Base-by-base conservation (phyloP, 1,284 basidiomycete genomes). In the Cerioporus squamosus region DNA sequence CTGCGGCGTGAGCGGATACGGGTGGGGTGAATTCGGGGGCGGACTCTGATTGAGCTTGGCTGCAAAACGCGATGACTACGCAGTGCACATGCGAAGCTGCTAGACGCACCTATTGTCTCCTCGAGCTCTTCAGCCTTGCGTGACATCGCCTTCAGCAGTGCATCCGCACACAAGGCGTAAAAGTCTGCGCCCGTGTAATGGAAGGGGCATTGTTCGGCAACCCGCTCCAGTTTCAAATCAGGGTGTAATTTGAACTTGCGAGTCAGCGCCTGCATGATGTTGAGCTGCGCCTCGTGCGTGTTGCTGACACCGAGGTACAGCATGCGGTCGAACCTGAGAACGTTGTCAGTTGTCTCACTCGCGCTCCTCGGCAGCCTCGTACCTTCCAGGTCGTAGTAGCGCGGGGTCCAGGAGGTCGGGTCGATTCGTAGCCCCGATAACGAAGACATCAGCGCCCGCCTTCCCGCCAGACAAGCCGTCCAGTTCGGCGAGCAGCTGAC, bases 151-250 rank as follows among this genome's bases (percentile, higher is more conserved):
- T 94, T 94, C 48, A 99, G 82, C 83, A 99, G 88, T 1, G 97
- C 95, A 72, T 99, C 97, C 3, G 95, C 93, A 72, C 97, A 98
- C 15, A 99, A 79, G 0, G 97, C 97, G 77, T 99, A 99, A 66
- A 99, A 95, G 74, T 99, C 97, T 36, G 97, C 97, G 24, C 97
- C 95, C 3, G 95, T 98, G 69, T 91, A 94, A 72, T 97, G 95
- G 79, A 97, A 94, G 0, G 95, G 90, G 62, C 95, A 98, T 52
- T 80, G 78, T 40, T 90, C 81, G 14, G 93, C 91, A 49, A 99
- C 77, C 7, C 72, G 69, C 31, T 75, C 72, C 15, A 99, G 82
- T 66, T 90, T 79, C 8, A 97, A 79, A 51, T 78, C 78, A 0
- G 88, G 81, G 65, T 94, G 85, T 23, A 98, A 81, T 48, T 85